A percentile compares a stretch with the other conserved stretches of the same genome.
These are phyloP conservation scores for Lotus japonicus DNA, from an alignment of 306 rosid genomes.

Conservation along the genomic window DNA sequence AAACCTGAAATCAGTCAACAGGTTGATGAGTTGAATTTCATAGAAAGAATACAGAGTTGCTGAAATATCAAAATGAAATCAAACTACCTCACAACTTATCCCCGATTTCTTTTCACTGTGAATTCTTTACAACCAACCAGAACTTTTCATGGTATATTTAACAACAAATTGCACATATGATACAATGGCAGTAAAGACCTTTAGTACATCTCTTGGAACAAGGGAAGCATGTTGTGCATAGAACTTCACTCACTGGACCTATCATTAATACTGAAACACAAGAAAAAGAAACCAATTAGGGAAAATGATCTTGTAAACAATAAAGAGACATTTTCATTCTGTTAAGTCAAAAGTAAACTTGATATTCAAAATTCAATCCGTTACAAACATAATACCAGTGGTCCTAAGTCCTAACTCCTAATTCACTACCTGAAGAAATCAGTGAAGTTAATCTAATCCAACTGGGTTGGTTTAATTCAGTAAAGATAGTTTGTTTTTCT, in stretches of 20 bases:
- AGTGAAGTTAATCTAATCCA: constrained; percentile 3
- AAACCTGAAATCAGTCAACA: neutral
- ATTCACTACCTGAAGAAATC: constrained; percentile 8
- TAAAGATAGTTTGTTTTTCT: neutral
- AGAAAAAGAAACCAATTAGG: constrained; percentile 4
- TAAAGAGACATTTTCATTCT: constrained; percentile 4
- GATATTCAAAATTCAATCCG: neutral
- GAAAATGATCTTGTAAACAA: neutral
- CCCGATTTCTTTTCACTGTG: constrained; percentile 9
- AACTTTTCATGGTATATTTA: constrained; percentile 8
- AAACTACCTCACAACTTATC: constrained; percentile 14
- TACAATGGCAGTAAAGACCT: constrained; percentile 7
- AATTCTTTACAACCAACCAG: constrained; percentile 21
- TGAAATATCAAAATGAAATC: neutral
- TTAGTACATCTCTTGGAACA: constrained; percentile 15
- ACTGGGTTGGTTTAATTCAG: neutral
- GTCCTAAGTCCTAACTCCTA: neutral
- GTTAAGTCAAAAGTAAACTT: neutral
- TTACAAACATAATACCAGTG: neutral
- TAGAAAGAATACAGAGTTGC: neutral
- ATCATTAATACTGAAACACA: constrained; percentile 30
- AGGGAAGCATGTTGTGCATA: constrained; percentile 19
- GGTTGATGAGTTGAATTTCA: neutral
- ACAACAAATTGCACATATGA: constrained; percentile 12
- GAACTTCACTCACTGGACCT: constrained; percentile 11